Evolutionary conservation across 2,329 filamentous ascomycete species (phyloP).

Genomic region (Aspergillus brasiliensis): DNA sequence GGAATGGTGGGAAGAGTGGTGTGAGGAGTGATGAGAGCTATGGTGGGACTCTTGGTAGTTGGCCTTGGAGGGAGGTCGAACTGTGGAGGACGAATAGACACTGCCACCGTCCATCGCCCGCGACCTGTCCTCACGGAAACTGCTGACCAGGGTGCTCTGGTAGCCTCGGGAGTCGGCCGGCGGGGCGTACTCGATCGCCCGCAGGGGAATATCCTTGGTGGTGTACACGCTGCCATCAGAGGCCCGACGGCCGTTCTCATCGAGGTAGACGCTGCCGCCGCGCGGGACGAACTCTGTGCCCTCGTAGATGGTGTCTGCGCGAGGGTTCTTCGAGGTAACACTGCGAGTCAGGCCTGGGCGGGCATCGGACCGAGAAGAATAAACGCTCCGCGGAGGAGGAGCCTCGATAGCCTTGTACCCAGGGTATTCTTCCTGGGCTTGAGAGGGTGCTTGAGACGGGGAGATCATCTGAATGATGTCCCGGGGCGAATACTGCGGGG

Average conservation of each 20-base stretch:
- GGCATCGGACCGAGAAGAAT: slow-evolving; percentile 30
- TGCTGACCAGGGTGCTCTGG: slow-evolving; percentile 47
- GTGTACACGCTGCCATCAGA: slow-evolving; percentile 43
- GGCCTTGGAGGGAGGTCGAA: slow-evolving; percentile 34
- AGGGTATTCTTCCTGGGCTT: slow-evolving; percentile 25
- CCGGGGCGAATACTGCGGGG: slow-evolving; percentile 27
- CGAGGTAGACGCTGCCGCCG: slow-evolving; percentile 26
- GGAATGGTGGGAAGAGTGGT: slow-evolving; percentile 28
- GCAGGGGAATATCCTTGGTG: slow-evolving; percentile 37
- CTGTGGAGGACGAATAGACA: slow-evolving; percentile 40
- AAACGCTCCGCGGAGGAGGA: slow-evolving; percentile 29
- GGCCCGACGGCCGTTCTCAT: slow-evolving; percentile 36
- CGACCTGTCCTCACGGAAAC: slow-evolving; percentile 37
- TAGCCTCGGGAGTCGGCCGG: slow-evolving; percentile 31
- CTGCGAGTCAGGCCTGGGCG: slow-evolving; percentile 38
- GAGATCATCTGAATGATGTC: slow-evolving; percentile 29
- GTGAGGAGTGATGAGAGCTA: slow-evolving; percentile 22
- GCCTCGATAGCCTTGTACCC: slow-evolving; percentile 37
- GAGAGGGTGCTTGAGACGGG: slow-evolving; percentile 25
- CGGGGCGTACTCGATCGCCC: slow-evolving; percentile 44
- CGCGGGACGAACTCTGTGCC: slow-evolving; percentile 35
- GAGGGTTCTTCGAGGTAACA: slow-evolving; percentile 42
- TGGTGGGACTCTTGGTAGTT: slow-evolving; percentile 28
- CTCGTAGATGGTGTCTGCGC: slow-evolving; percentile 46
- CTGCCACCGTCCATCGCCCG: slow-evolving; percentile 33